Evolutionary conservation across 352 stramenopile species (phyloP).

Genomic region (Pelagophyceae sp.): DNA sequence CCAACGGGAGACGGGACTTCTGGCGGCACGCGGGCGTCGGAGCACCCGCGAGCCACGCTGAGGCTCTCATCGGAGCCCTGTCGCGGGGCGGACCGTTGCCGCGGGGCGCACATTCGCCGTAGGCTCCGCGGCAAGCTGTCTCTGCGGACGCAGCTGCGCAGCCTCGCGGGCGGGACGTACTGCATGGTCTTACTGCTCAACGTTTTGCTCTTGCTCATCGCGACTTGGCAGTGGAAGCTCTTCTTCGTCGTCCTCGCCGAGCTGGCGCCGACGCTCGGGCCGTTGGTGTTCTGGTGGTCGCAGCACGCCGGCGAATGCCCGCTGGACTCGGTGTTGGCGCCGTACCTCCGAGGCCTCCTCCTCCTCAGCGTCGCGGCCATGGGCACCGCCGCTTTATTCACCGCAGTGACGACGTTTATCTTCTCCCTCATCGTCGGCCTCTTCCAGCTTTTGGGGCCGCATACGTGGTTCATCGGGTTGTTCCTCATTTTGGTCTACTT

Average conservation of each 20-base stretch:
- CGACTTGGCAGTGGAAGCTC: constrained; percentile 2
- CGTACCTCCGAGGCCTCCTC: neutral
- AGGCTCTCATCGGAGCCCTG: no score
- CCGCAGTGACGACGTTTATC: neutral
- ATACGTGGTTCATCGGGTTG: neutral
- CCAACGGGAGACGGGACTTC: no score
- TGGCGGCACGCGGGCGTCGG: no score
- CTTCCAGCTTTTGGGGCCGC: neutral
- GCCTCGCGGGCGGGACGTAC: no score
- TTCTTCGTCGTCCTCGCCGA: neutral
- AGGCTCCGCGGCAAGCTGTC: no score
- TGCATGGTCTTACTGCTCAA: no score
- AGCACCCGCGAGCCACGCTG: no score
- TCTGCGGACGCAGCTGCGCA: no score
- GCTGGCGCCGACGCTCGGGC: neutral
- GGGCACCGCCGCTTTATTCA: neutral
- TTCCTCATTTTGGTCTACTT: neutral
- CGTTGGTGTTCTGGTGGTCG: neutral
- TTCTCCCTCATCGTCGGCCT: no score
- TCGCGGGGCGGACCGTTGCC: no score
- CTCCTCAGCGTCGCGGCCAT: neutral
- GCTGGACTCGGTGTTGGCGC: neutral
- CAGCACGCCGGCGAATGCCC: neutral
- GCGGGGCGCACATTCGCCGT: no score
- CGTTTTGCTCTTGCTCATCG: neutral